phyloP scores from a whole-genome alignment of 306 rosid species.

The Cucurbita pepo region DNA sequence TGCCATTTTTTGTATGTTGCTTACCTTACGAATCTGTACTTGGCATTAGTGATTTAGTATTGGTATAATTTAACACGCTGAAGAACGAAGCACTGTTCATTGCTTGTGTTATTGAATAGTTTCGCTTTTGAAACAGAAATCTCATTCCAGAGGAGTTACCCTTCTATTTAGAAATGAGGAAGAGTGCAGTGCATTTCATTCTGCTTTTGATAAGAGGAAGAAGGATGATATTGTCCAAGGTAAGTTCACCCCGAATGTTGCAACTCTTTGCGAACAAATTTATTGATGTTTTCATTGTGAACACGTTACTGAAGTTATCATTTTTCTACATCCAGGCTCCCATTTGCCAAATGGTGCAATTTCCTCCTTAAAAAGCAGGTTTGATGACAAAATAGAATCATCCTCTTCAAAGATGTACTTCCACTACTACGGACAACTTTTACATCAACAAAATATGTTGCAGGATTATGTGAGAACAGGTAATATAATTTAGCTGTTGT shows the following conservation, averaged over 20 bases:
- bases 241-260: slow-evolving; percentile 4
- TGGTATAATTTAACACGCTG: background rate
- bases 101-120: slow-evolving; percentile 10
- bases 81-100: background rate
- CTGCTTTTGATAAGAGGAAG: slow-evolving; percentile 60
- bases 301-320: background rate
- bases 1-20: background rate
- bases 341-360: slow-evolving; percentile 43
- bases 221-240: slow-evolving; percentile 48
- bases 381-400: slow-evolving; percentile 82
- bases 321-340: slow-evolving; percentile 24
- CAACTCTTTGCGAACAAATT: background rate
- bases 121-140: slow-evolving; percentile 34
- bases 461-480: slow-evolving; percentile 98
- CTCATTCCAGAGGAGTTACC: slow-evolving; percentile 44
- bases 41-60: background rate
- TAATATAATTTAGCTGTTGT: slow-evolving; percentile 13
- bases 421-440: slow-evolving; percentile 88
- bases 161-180: slow-evolving; percentile 59
- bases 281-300: background rate
- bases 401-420: slow-evolving; percentile 95
- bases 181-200: slow-evolving; percentile 57
- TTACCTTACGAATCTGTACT: background rate
- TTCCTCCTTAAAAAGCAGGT: slow-evolving; percentile 48
- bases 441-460: slow-evolving; percentile 94